Evolutionary conservation across 2,329 filamentous ascomycete species (phyloP).

Genomic region (Mariannaea sp.): DNA sequence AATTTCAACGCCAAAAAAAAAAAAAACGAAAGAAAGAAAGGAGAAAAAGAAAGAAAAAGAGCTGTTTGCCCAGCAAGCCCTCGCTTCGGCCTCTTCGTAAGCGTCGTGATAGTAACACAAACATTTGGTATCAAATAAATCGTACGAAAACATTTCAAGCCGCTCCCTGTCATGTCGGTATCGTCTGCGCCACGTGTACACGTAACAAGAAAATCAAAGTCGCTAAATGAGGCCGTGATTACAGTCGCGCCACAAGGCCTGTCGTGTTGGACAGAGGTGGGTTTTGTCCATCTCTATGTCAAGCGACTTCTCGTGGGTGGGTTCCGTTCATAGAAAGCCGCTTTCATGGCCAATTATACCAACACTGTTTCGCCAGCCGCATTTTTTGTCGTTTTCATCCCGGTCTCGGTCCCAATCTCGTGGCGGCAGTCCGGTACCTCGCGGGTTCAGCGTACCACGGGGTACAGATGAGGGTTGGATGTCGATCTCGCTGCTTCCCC

Average conservation of each 20-base stretch:
- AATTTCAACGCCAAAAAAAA: conserved; percentile 8
- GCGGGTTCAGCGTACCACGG: conserved; percentile 50
- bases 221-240: conserved; percentile 6
- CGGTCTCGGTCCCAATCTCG: conserved; percentile 44
- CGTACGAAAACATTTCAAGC: conserved; percentile 33
- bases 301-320: neutral
- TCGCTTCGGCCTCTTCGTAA: conserved; percentile 30
- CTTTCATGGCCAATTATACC: conserved; percentile 59
- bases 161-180: conserved; percentile 9
- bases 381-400: conserved; percentile 50
- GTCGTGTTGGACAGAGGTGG: neutral
- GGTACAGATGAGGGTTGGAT: conserved; percentile 44
- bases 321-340: conserved; percentile 56
- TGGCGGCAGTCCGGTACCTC: conserved; percentile 42
- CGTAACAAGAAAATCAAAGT: conserved; percentile 8
- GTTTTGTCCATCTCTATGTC: neutral
- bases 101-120: conserved; percentile 31
- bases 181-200: conserved; percentile 9
- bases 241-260: neutral
- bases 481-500: conserved; percentile 53
- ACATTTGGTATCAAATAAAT: conserved; percentile 38
- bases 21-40: conserved; percentile 32
- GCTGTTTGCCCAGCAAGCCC: conserved; percentile 25
- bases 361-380: conserved; percentile 62
- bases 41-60: too few relatives aligned